phyloP scores from a whole-genome alignment of 768 basidiomycete species.

The Auriculariales sp. region DNA sequence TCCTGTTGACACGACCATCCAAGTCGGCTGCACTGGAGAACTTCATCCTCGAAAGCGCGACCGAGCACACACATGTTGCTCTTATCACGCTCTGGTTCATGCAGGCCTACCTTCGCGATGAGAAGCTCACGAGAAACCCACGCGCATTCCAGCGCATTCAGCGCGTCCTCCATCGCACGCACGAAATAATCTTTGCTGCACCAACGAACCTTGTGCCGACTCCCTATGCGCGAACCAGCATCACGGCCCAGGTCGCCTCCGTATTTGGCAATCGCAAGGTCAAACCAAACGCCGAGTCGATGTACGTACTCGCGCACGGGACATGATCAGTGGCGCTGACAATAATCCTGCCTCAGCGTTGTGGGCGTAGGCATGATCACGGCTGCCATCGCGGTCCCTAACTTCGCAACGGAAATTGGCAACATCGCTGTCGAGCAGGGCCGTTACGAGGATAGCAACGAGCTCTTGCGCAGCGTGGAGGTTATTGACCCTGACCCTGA shows the following conservation, averaged over 20 bases:
- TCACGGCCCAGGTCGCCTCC: conserved; percentile 21
- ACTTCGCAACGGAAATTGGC: conserved; percentile 58
- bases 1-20: conserved; percentile 85
- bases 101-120: conserved; percentile 85
- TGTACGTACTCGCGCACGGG: conserved; percentile 10
- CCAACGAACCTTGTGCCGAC: conserved; percentile 47
- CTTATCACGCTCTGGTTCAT: conserved; percentile 98
- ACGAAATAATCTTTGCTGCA: conserved; percentile 93
- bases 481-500: conserved; percentile 27
- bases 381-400: conserved; percentile 62
- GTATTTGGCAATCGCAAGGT: conserved; percentile 44
- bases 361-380: conserved; percentile 81
- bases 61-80: conserved; percentile 87
- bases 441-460: conserved; percentile 39
- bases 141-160: conserved; percentile 21
- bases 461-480: conserved; percentile 30
- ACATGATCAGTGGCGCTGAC: neutral
- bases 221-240: conserved; percentile 46
- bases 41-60: conserved; percentile 79
- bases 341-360: conserved; percentile 17
- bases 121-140: conserved; percentile 29
- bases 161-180: conserved; percentile 77
- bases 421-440: conserved; percentile 85
- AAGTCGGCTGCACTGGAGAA: conserved; percentile 86
- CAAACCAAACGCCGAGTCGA: conserved; percentile 56